Evolutionary conservation across 2,329 filamentous ascomycete species (phyloP), one percentile per base, ranked within the genome.

Genomic region (Teratosphaeria zuluensis): DNA sequence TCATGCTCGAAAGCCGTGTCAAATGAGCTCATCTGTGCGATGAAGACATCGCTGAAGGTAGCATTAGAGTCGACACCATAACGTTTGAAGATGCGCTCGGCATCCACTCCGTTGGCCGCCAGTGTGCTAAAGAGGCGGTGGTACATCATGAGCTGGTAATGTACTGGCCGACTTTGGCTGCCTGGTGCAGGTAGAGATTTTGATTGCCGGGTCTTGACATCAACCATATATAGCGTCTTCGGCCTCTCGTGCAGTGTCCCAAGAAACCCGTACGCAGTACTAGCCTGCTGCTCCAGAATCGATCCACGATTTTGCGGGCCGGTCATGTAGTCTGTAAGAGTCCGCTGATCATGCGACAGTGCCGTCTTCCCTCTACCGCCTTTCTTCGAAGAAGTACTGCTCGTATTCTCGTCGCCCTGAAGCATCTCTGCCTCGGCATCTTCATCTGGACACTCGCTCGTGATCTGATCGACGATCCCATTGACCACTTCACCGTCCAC

Each of bases 131-230:
- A 78, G 56, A 97, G 84, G 30, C 86, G 85, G 64, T 92, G 91
- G 70, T 97, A 99, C 0, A 97, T 77, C 73, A 95, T 91, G 0
- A 97, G 78, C 70, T 99, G 94, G 61, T 96, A 86, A 65, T 87
- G 84, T 0, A 91, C 89, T 0, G 90, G 89, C 11, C 88, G 83
- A 52, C 90, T 79, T 0, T 85, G 82, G 0, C 83, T 77, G 24
- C 84, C 83, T 1, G 82, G 81, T 2, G 82, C 79, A 1, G 91
- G 89, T 2, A 89, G 69, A 2, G 79, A 81, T n/a, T 75, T 77
- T 3, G 81, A 83, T 0, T 79, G 80, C 19, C 92, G 83, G 0
- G 92, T 97, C 73, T 99, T 99, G 63, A 96, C 84, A 66, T 99
- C 94, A 0, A 85, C 86, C 54, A 99, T 77, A 71, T 95, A 96